Evolutionary conservation across 2,329 filamentous ascomycete species (phyloP), one percentile per base, ranked within the genome.

Genomic region (Ophiostoma tasmaniense): DNA sequence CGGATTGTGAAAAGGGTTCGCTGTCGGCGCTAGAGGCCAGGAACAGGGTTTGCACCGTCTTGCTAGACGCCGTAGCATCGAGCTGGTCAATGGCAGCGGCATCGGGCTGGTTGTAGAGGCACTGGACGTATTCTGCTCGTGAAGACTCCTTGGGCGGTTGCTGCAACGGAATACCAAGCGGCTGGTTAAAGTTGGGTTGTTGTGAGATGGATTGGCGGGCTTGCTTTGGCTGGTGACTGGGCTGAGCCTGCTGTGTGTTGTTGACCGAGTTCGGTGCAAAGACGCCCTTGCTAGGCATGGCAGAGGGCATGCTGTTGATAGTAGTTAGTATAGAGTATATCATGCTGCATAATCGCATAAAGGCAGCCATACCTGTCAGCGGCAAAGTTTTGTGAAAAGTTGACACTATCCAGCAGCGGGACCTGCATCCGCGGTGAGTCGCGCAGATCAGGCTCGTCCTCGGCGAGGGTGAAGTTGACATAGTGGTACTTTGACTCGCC

Each of bases 401-500:
- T 80, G 28, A 77, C 75, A 5, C 79, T 74, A 68, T 87, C 85
- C n/a, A 80, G 76, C 11, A 85, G 79, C n/a, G 82, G 80, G 28
- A 83, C 78, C 3, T 81, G 77, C n/a, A 81, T 81, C 3, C 78
- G 77, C 55, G 80, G 79, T 17, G 82, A 79, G 35, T 84, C 80
- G 59, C 78, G 77, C 3, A 80, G 71, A 17, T 85, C 83, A 3
- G 81, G 78, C 68, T 84, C 80, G 70, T 89, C 87, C 66, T 89
- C 87, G 59, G 81, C 79, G 66, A 89, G 78, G 14, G 81, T 81
- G 74, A 90, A 90, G 75, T 89, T 88, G 64, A 89, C 87, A 75
- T 99, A 99, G 79, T 99, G 95, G 78, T 99, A 99, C 77, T 99
- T 99, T 17, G 95, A 99, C 80, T 98, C 94, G 72, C 95, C 95